Evolutionary conservation across 768 basidiomycete genomes (phyloP).

Genomic region (Phlebiopsis gigantea): DNA sequence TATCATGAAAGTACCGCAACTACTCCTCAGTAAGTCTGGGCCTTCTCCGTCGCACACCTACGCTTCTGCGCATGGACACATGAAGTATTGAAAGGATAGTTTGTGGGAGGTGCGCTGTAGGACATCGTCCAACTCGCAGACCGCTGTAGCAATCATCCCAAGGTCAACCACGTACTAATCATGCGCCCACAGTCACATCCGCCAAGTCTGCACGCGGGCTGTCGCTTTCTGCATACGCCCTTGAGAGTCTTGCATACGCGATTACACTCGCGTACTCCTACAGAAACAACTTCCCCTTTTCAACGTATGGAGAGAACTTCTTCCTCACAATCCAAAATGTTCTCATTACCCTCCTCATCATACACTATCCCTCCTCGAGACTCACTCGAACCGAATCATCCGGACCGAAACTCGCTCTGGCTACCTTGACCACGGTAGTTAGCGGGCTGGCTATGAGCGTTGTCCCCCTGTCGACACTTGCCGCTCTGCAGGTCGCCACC

Average conservation of each 20-base stretch:
- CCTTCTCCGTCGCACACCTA: background rate
- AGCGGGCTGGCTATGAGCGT: constrained; percentile 38
- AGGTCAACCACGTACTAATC: background rate
- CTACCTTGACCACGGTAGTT: constrained; percentile 29
- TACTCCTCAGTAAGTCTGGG: constrained; percentile 68
- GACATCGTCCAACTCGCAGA: background rate
- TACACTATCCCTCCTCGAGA: constrained; percentile 49
- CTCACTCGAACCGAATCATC: constrained; percentile 18
- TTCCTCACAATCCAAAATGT: constrained; percentile 90
- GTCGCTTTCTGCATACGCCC: constrained; percentile 78
- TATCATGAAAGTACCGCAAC: constrained; percentile 95
- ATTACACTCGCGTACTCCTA: constrained; percentile 87
- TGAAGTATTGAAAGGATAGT: background rate
- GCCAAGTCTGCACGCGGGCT: constrained; percentile 82
- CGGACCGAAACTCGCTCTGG: constrained; percentile 27
- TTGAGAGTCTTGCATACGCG: constrained; percentile 88
- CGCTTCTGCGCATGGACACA: background rate
- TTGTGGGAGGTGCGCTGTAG: background rate
- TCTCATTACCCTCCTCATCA: constrained; percentile 83
- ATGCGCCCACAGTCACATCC: constrained; percentile 48
- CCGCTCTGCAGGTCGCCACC: constrained; percentile 76
- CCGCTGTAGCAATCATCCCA: background rate
- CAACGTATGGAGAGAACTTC: constrained; percentile 95
- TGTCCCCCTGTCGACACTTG: constrained; percentile 45
- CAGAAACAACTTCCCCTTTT: constrained; percentile 86